Base-by-base conservation (phyloP, 192 early-diverging fungal genomes). In the Coemansia nantahalensis region DNA sequence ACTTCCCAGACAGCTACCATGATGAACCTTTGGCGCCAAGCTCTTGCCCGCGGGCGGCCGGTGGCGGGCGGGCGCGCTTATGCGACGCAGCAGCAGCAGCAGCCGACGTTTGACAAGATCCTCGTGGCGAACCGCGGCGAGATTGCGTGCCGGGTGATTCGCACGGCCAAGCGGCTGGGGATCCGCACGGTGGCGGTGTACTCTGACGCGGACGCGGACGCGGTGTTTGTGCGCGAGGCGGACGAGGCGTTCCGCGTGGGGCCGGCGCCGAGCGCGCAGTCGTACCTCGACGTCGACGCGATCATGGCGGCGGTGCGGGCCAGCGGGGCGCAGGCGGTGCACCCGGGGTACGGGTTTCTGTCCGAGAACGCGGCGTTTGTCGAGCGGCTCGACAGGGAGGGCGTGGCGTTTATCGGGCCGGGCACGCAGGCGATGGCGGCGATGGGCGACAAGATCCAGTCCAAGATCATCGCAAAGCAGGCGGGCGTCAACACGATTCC, bases 311-410 rank as follows among this genome's bases (percentile, higher is more conserved):
- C 90, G 4, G 88, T 88, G 21, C 78, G 80, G 45, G 54, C 53
- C 39, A 86, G 82, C 28, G 87, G 88, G 17, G 85, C 92, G 24
- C 90, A 92, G 74, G 95, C 93, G 19, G 87, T 98, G 47, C 95
- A 98, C 53, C 95, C 95, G 0, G 95, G 95, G 28, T 98, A 95
- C 68, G 95, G 95, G 12, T 98, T 98, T 67, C 78, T 98, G 37
- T 94, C 91, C 1, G 95, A 98, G 58, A 95, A 94, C 69, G 82
- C 89, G 1, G 79, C 68, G n/a, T 98, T 98, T 81, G 90, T 91
- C 2, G 82, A 90, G 18, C 64, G 68, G 34, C 77, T 95, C 5
- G 79, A 58, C 4, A 63, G 67, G 36, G 76, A 83, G 26, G 83
- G 87, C 0, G 54, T 94, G 7, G 78, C 70, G 3, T 98, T 98